phyloP scores from a whole-genome alignment of 2,329 filamentous ascomycete species.

The Annulohypoxylon truncatum region DNA sequence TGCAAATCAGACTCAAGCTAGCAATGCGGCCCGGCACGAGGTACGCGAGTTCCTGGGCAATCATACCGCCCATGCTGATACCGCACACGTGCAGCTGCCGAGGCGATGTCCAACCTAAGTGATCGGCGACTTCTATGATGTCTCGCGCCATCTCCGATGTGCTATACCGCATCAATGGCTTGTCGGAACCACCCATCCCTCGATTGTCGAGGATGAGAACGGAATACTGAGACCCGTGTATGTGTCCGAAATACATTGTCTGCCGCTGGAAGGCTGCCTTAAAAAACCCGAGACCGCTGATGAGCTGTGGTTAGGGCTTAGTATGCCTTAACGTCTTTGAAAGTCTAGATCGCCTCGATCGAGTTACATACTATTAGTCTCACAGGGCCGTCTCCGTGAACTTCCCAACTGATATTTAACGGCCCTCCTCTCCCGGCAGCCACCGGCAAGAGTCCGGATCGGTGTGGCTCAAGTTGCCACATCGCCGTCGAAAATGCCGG shows the following conservation, averaged over 20 bases:
- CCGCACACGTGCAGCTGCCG: slow-evolving; percentile 75
- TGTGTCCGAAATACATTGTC: slow-evolving; percentile 83
- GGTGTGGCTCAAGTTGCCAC: slow-evolving; percentile 76
- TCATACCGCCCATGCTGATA: slow-evolving; percentile 91
- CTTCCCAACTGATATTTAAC: slow-evolving; percentile 80
- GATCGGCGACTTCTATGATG: slow-evolving; percentile 71
- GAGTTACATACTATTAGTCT: slow-evolving; percentile 75
- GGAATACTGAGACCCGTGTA: slow-evolving; percentile 73
- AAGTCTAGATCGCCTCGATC: neutral
- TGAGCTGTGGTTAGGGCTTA: slow-evolving; percentile 63
- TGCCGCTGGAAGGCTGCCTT: slow-evolving; percentile 83
- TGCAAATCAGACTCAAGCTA: slow-evolving; percentile 70
- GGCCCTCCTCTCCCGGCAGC: slow-evolving; percentile 80
- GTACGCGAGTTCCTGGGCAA: slow-evolving; percentile 80
- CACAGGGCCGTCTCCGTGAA: slow-evolving; percentile 79
- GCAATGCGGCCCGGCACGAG: slow-evolving; percentile 64
- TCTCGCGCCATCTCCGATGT: slow-evolving; percentile 88
- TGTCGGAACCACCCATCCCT: slow-evolving; percentile 83
- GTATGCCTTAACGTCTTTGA: neutral
- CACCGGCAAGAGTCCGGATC: slow-evolving; percentile 70
- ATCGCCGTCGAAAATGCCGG: slow-evolving; percentile 74
- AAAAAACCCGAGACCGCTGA: slow-evolving; percentile 82
- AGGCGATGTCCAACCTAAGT: slow-evolving; percentile 72
- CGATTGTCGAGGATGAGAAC: slow-evolving; percentile 85
- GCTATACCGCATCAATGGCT: slow-evolving; percentile 80